Evolutionary conservation across 2,329 filamentous ascomycete species (phyloP), one percentile per base, ranked within the genome.

Genomic region (Trichophyton equinum): DNA sequence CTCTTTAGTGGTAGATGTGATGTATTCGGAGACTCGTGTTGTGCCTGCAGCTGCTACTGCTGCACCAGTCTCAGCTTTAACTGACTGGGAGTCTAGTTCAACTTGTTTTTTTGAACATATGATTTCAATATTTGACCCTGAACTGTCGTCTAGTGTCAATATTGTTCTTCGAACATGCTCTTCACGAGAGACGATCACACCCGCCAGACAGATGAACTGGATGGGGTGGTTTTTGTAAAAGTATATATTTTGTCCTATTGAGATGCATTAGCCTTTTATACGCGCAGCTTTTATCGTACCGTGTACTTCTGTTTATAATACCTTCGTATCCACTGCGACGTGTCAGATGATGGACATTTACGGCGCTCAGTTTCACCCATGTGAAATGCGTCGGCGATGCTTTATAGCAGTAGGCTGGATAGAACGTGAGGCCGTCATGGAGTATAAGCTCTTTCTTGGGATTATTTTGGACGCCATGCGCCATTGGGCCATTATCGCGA

Each of bases 211-310:
- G 59, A 88, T 82, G 82, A 85, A 91, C 79, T 84, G 83, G 66
- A 92, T 83, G 0, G 88, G 88, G 65, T 91, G 84, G 71, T 91
- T 91, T 57, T 79, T 73, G 74, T 85, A 79, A 72, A 91, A 90
- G 72, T 79, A 82, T 44, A 83, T 73, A 57, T 78, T 75, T 68
- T 82, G 81, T 51, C 78, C 81, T 82, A 36, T 30, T 36, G 18
- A 13, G 18, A 13, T 15, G 13, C 7, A 11, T 53, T 30, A 53
- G 25, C 25, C 30, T 13, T 42, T 57, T 40, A 33, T 36, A 42
- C 7, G n/a, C 5, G 13, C 15, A 18, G 30, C 4, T 2, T 22
- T 44, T 2, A 11, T 11, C n/a, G 11, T 7, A 15, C 20, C 20
- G 22, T 53, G 13, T 27, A 25, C n/a, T 66, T 22, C 5, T 30